Percentiles rank a stretch among this genome's conserved stretches.
Conservation (phyloP, 495 filamentous ascomycete species). For the Ramalina intermedia region DNA sequence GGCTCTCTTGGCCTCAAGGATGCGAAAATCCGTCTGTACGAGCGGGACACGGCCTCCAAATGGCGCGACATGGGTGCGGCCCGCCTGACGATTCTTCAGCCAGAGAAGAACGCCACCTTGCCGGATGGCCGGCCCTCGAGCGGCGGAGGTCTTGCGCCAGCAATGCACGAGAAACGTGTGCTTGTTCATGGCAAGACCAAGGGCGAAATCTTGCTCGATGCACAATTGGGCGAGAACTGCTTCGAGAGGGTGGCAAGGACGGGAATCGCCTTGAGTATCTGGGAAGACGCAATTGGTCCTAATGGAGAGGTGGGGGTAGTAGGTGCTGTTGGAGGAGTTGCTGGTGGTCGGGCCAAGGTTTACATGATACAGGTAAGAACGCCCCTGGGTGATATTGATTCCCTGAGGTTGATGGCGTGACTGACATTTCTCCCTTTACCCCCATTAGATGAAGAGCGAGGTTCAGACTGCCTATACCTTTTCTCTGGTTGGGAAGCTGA, state of each 20-base stretch:
- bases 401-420: background rate
- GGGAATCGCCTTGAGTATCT: slow-evolving; percentile 77
- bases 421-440: slow-evolving; percentile 2
- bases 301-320: slow-evolving; percentile 52
- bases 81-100: slow-evolving; percentile 57
- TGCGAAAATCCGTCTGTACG: slow-evolving; percentile 69
- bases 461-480: slow-evolving; percentile 47
- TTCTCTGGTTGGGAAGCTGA: slow-evolving; percentile 43
- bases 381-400: background rate
- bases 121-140: slow-evolving; percentile 1
- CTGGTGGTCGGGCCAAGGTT: slow-evolving; percentile 50
- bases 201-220: slow-evolving; percentile 60
- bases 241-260: slow-evolving; percentile 72
- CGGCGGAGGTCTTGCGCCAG: slow-evolving; percentile 8
- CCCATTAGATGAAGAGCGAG: slow-evolving; percentile 40
- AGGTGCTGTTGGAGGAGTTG: slow-evolving; percentile 55
- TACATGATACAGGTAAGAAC: slow-evolving; percentile 60
- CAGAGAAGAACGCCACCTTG: slow-evolving; percentile 15
- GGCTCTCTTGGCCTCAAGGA: slow-evolving; percentile 50
- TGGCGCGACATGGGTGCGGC: slow-evolving; percentile 89
- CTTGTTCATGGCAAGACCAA: slow-evolving; percentile 56
- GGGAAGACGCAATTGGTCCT: slow-evolving; percentile 62
- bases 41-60: slow-evolving; percentile 57
- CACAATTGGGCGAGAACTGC: slow-evolving; percentile 64
- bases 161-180: slow-evolving; percentile 60